These are phyloP conservation scores for Tetrahymena borealis DNA, from an alignment of 73 alveolate species.

Conservation along the genomic window DNA sequence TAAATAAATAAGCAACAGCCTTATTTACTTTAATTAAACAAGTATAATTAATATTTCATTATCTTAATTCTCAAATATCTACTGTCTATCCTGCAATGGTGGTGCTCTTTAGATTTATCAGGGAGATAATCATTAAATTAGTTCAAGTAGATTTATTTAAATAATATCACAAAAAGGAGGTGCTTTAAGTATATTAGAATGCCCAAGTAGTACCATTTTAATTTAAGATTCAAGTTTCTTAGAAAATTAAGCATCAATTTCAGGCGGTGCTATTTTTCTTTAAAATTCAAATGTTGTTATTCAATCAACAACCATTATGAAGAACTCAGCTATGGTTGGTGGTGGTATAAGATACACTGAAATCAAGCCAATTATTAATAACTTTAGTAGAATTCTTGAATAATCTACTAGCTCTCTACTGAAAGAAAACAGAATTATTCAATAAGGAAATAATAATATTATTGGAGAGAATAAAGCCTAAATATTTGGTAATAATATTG, in stretches of 20 bases:
- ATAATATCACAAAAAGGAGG: neutral
- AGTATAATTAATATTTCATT: neutral
- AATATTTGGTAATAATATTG: neutral
- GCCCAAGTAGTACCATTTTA: neutral
- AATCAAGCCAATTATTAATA: neutral
- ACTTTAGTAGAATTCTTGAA: neutral
- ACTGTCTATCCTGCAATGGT: neutral
- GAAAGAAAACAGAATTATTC: too few species aligned
- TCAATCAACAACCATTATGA: neutral
- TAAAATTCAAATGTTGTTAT: neutral
- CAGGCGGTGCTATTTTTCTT: neutral
- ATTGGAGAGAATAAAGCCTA: neutral
- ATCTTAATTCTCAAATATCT: neutral
- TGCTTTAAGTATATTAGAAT: neutral
- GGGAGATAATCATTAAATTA: neutral
- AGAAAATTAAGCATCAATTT: neutral
- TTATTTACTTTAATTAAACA: neutral
- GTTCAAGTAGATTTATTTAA: neutral
- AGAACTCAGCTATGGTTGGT: neutral
- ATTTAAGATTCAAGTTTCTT: neutral
- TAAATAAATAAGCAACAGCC: neutral
- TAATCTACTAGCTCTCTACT: too few species aligned
- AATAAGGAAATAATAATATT: too few species aligned
- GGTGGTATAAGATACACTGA: neutral
- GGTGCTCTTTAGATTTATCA: neutral